phyloP scores from a whole-genome alignment of 2,329 filamentous ascomycete species.

The Fonsecaea erecta region DNA sequence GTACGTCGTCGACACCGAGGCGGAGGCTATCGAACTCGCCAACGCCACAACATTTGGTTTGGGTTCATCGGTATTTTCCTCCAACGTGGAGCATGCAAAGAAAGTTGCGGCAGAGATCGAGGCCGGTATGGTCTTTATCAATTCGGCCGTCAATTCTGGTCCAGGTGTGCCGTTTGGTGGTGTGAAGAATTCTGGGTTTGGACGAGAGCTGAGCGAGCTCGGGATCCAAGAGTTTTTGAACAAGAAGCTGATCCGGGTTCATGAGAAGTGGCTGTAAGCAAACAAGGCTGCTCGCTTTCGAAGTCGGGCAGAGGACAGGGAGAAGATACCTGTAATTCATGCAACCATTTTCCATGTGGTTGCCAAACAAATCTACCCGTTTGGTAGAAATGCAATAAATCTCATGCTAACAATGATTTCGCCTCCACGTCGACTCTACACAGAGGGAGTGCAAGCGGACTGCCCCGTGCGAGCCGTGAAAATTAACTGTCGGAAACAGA shows the following conservation, averaged over 20 bases:
- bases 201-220: conserved; percentile 19
- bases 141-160: conserved; percentile 10
- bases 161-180: conserved; percentile 29
- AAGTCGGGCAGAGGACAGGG: neutral
- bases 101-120: conserved; percentile 52
- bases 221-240: conserved; percentile 11
- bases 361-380: neutral
- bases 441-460: neutral
- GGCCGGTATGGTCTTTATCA: conserved; percentile 28
- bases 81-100: conserved; percentile 68
- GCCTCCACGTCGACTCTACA: neutral
- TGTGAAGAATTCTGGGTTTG: conserved; percentile 27
- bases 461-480: neutral
- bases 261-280: neutral
- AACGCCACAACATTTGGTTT: conserved; percentile 34
- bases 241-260: conserved; percentile 1
- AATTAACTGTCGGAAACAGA: neutral
- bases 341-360: neutral
- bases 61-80: conserved; percentile 49
- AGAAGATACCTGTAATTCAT: neutral
- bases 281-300: neutral
- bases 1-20: conserved; percentile 61
- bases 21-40: conserved; percentile 42
- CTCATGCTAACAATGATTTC: neutral
- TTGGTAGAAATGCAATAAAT: neutral